Base-by-base conservation (phyloP, 169 alveolate genomes). In the Pseudocohnilembus persalinus region DNA sequence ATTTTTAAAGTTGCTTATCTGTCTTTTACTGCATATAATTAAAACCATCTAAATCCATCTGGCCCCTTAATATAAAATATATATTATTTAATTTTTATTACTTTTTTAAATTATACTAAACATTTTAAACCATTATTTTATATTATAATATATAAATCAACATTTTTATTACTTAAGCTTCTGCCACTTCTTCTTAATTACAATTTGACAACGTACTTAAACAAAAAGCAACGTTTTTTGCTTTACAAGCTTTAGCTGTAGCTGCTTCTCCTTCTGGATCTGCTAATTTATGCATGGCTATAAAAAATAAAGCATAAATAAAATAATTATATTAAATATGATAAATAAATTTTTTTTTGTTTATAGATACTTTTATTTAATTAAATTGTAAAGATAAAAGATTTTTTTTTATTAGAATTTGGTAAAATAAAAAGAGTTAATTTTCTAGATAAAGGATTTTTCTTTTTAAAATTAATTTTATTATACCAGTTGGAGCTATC, bases 271-370 rank as follows among this genome's bases (percentile, higher is more conserved):
- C 93, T 30, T 34, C 77, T 29, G 82, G 83, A 30, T 77, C n/a
- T 30, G 89, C 90, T 80, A 90, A 35, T 88, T 79, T 86, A 72
- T 84, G 82, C 88, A 90, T 81, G 1, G 93, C 68, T 49, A 49
- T 4, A 11, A 11, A 20, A 11, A 11, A 20, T 4, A 11, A 11
- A 11, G 68, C 20, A 11, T 11, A 49, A 49, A 11, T 11, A 20
- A 49, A 49, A 11, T 11, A 49, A 20, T 49, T 11, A 49, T 49
- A 49, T 11, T 49, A 49, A 49, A 49, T 49, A 49, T 11, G 68
- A 49, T 11, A 49, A 20, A 11, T 49, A 49, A 49, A 11, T 49
- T 4, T n/a, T n/a, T n/a, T n/a, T n/a, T n/a, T n/a, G n/a, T n/a
- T n/a, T n/a, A n/a, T n/a, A n/a, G n/a, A n/a, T n/a, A n/a, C n/a